These are phyloP conservation scores for Mycena citricolor DNA, from an alignment of 1,284 basidiomycete species.

Conservation along the genomic window DNA sequence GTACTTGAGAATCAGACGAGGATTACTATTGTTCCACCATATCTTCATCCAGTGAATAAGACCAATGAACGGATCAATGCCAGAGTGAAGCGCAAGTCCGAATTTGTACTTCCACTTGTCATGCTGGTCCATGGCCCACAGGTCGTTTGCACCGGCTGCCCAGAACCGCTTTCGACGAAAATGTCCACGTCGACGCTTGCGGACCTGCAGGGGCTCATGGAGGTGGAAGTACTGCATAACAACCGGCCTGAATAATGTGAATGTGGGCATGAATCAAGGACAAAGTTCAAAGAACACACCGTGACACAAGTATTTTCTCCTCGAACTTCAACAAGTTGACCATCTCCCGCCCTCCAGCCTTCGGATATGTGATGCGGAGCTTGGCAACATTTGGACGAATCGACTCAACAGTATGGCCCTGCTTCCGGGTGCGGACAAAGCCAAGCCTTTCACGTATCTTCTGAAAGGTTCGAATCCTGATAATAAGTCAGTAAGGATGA, in stretches of 20 bases:
- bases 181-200: constrained; percentile 8
- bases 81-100: constrained; percentile 36
- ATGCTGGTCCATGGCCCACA: constrained; percentile 31
- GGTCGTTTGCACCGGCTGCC: constrained; percentile 39
- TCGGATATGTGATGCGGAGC: constrained; percentile 21
- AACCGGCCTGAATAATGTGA: too few species aligned
- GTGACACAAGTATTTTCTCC: constrained; percentile 19
- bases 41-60: constrained; percentile 35
- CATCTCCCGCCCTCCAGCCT: constrained; percentile 25
- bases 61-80: constrained; percentile 36
- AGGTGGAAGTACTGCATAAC: constrained; percentile 10
- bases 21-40: constrained; percentile 44
- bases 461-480: constrained; percentile 2
- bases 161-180: constrained; percentile 33
- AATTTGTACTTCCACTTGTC: constrained; percentile 41
- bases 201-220: constrained; percentile 24
- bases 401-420: constrained; percentile 1
- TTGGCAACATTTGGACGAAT: constrained; percentile 21
- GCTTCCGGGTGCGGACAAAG: constrained; percentile 1
- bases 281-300: constrained; percentile 9
- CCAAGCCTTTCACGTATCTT: constrained; percentile 7
- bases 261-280: too few species aligned
- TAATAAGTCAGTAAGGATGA: not conserved
- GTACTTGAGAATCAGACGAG: constrained; percentile 33
- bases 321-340: constrained; percentile 20